Evolutionary conservation across 2,329 filamentous ascomycete genomes (phyloP), one percentile per base, ranked within the genome.

Genomic region (Xylaria sp.): DNA sequence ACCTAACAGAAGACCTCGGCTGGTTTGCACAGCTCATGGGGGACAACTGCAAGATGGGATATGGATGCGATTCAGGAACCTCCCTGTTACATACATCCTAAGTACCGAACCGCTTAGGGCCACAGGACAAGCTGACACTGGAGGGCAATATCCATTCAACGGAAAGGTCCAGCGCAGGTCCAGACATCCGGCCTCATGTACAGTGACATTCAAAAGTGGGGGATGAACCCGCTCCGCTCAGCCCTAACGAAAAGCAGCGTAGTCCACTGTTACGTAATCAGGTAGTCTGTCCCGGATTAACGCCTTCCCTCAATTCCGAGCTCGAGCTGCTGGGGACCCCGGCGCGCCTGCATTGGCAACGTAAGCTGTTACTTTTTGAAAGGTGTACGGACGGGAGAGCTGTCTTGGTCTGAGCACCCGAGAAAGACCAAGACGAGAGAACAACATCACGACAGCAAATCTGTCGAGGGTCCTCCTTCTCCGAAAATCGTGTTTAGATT

Each of bases 311-410:
- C 48, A 52, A 57, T 54, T 49, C 59, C 51, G 44, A 47, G 18
- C 40, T 21, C n/a, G 37, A 34, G n/a, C 18, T 17, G 24, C 37
- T n/a, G n/a, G n/a, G n/a, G n/a, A 24, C 13, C 22, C 37, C 16
- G 44, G 42, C 48, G 40, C 39, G 60, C 62, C n/a, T n/a, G 24
- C 24, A 63, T 63, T 53, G 60, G 65, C 66, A 66, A 68, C 66
- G 66, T 67, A 67, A 68, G 63, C 66, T 64, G 52, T 53, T 62
- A 64, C 65, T 64, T 64, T 62, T 63, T 62, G 60, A 60, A 63
- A 61, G 56, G 61, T 64, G 61, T 56, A 55, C 59, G 9, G 29
- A 34, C n/a, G 29, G 6, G 16, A 13, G 6, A 64, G 57, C 64
- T 63, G 50, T 62, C 50, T 53, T n/a, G n/a, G n/a, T n/a, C 48